A percentile compares a stretch with the other conserved stretches of the same genome.
phyloP scores from a whole-genome alignment of 208 protist species.

The Phytomonas serpens region DNA sequence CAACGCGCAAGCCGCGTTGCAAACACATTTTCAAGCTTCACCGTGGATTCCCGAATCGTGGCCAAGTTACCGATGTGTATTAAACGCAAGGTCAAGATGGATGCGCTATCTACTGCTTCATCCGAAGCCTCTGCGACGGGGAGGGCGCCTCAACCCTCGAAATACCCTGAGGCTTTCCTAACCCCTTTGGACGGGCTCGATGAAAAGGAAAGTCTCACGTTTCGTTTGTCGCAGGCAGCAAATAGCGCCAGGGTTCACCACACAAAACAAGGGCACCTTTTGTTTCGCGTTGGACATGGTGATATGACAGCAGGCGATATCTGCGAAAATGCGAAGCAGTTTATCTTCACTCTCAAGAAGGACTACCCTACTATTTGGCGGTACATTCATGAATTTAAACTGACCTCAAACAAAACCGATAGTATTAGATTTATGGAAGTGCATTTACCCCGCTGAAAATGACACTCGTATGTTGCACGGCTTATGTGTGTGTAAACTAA shows the following conservation, averaged over 20 bases:
- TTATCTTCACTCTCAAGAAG: conserved; percentile 63
- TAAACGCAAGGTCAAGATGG: not conserved
- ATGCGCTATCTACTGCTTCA: not conserved
- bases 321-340: conserved; percentile 77
- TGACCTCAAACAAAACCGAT: conserved; percentile 62
- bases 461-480: not conserved
- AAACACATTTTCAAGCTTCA: conserved; percentile 68
- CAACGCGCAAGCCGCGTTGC: conserved; percentile 58
- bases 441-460: conserved; percentile 46
- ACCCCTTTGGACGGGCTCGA: conserved; percentile 51
- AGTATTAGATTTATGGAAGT: conserved; percentile 86
- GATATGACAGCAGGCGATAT: conserved; percentile 80
- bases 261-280: conserved; percentile 35
- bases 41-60: conserved; percentile 69
- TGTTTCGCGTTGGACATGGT: conserved; percentile 72
- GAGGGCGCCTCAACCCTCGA: not conserved
- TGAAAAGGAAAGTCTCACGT: conserved; percentile 41
- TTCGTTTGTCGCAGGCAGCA: conserved; percentile 58
- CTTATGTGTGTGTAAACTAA: conserved; percentile 3
- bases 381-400: conserved; percentile 75
- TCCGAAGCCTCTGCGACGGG: not conserved
- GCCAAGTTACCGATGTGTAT: conserved; percentile 52
- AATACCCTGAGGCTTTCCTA: conserved; percentile 27
- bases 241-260: conserved; percentile 28
- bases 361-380: conserved; percentile 75